Conservation (phyloP, 192 early-diverging fungal species). For the Coemansia erecta region DNA sequence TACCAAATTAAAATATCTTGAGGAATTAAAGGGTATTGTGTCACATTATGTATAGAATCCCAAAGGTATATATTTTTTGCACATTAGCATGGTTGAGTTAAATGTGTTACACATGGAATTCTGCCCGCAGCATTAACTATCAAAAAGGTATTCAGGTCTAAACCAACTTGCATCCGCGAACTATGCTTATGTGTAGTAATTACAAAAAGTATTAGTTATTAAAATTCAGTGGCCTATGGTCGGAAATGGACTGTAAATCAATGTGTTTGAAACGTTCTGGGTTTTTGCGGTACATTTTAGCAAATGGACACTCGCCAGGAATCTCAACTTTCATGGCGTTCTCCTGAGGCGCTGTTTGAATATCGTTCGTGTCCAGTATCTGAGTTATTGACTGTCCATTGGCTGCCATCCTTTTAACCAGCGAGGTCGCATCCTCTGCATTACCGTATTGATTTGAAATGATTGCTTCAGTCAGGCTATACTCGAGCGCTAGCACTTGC, state of each 20-base stretch:
- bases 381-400: neutral
- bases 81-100: no score
- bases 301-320: slow-evolving; percentile 45
- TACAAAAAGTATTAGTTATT: neutral
- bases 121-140: no score
- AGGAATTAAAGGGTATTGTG: no score
- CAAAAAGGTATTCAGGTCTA: no score
- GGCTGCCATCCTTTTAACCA: neutral
- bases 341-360: neutral
- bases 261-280: slow-evolving; percentile 37
- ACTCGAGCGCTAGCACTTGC: slow-evolving; percentile 26
- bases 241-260: slow-evolving; percentile 25
- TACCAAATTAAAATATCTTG: no score
- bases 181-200: no score
- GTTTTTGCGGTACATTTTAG: slow-evolving; percentile 46
- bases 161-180: no score
- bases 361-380: neutral
- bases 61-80: no score
- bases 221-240: slow-evolving; percentile 27
- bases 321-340: slow-evolving; percentile 7
- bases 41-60: no score
- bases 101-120: no score
- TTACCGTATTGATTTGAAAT: neutral
- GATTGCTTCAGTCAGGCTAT: neutral
- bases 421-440: neutral